Percentiles rank a stretch among this genome's conserved stretches.
phyloP scores from a whole-genome alignment of 768 basidiomycete genomes.

The Auricularia sp. region DNA sequence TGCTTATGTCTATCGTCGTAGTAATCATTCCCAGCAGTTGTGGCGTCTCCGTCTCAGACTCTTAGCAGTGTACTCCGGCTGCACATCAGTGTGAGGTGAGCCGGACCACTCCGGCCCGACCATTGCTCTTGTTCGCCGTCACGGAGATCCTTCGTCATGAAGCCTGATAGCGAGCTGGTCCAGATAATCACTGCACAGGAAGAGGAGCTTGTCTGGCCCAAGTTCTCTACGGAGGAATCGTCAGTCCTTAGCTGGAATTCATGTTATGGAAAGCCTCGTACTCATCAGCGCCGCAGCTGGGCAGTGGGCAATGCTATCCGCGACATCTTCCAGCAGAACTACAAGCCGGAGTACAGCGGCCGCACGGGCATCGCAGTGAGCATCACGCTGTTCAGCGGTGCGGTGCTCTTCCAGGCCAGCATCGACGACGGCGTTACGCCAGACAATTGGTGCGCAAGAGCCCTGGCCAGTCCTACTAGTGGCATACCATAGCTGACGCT shows the following conservation, averaged over 20 bases:
- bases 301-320: not conserved
- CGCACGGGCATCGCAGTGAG: not conserved
- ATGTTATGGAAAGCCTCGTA: not conserved
- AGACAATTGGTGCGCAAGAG: not conserved
- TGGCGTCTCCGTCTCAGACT: no score
- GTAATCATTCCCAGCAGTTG: no score
- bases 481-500: not conserved
- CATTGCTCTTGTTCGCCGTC: not conserved
- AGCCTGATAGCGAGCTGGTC: not conserved
- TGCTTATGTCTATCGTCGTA: no score
- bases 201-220: not conserved
- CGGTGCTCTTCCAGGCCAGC: not conserved
- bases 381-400: not conserved
- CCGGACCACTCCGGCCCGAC: no score
- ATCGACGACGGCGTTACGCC: not conserved
- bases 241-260: not conserved
- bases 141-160: not conserved
- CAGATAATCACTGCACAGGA: not conserved
- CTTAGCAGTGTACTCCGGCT: no score
- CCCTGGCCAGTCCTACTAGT: not conserved
- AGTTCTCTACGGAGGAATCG: not conserved
- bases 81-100: no score
- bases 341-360: not conserved
- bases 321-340: not conserved
- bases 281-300: not conserved